Evolutionary conservation across 352 stramenopile genomes (phyloP), one percentile per base, ranked within the genome.

Genomic region (Phytopythium oedochilum): DNA sequence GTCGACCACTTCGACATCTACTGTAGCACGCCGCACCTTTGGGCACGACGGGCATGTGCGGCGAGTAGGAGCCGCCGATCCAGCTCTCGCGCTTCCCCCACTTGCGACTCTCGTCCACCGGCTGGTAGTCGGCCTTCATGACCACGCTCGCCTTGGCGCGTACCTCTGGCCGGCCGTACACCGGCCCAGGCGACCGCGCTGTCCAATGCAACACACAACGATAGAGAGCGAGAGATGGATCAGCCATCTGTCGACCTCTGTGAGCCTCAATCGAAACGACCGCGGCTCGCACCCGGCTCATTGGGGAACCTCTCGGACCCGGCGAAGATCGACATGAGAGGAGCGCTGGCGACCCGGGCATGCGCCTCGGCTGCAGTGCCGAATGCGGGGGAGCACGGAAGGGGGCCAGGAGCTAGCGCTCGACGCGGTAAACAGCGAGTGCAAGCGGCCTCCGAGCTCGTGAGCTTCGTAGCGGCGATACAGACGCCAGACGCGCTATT

Each of bases 81-180:
- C 83, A 93, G 64, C 78, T 90, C 55, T 93, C 78, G 23, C 83
- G 83, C 53, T 88, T 89, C 26, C 79, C 81, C 73, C 80, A 89
- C 45, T 82, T 82, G 12, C 60, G 69, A 23, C 55, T 73, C 54
- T 89, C 78, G 55, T 91, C 81, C 23, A 89, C 66, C 3, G 78
- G 76, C 34, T 73, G 67, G 50, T 74, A 85, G 55, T 93, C 83
- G 32, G 61, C 61, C 61, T 88, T 88, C 71, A 93, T 89, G 29
- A 90, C 75, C 36, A 84, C 78, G 42, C 77, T 71, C 36, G 73
- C 71, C 60, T 83, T 86, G 43, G 69, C 60, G 11, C 80, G 75
- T 43, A 78, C 54, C 43, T 89, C 75, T 12, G 75, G 69, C 7
- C 76, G 80, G 38, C 68, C 64, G 55, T 93, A 93, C 51, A 93